These are phyloP conservation scores for Eudorina sp. DNA, from an alignment of 139 green algal genomes.

Conservation along the genomic window DNA sequence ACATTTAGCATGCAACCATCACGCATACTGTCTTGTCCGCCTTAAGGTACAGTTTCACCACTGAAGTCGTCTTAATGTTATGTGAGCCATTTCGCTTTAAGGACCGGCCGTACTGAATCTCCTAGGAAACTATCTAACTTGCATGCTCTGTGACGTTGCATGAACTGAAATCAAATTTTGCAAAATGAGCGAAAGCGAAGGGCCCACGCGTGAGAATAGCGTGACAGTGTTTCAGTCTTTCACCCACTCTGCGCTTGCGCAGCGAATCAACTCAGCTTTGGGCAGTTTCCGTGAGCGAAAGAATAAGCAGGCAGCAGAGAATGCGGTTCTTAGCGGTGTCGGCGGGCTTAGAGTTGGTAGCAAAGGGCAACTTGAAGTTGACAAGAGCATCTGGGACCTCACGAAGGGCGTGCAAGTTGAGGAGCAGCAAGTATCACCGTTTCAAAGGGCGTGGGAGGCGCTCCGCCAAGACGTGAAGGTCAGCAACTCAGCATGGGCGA, in stretches of 20 bases:
- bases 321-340: background rate
- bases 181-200: conserved; percentile 33
- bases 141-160: no score
- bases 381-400: conserved; percentile 34
- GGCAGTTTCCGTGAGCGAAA: conserved; percentile 24
- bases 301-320: background rate
- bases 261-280: conserved; percentile 13
- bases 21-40: no score
- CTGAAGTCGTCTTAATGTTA: no score
- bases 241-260: background rate
- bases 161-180: no score
- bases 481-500: no score
- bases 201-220: conserved; percentile 16
- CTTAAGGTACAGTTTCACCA: no score
- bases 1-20: no score
- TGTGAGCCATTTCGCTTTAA: no score
- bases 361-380: conserved; percentile 6
- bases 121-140: no score
- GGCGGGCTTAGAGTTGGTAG: background rate
- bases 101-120: no score
- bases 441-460: background rate
- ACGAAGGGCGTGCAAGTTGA: conserved; percentile 8
- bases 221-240: conserved; percentile 4
- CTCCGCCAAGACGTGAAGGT: background rate
- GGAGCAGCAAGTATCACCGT: background rate